Evolutionary conservation across 1,284 basidiomycete species (phyloP), one percentile per base, ranked within the genome.

Genomic region (Testicularia cyperi): DNA sequence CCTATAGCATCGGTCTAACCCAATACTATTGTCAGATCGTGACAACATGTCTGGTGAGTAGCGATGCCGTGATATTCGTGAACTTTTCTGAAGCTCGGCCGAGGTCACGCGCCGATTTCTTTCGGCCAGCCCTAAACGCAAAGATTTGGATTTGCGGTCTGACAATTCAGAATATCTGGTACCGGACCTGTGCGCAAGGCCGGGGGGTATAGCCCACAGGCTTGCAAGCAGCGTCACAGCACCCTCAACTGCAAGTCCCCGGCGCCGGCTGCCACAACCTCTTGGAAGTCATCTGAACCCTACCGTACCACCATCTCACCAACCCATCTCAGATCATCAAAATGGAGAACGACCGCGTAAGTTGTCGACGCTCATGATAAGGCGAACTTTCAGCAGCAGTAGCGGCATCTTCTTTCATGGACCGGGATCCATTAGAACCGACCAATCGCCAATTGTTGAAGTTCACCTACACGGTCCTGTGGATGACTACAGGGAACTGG

Each of bases 321-420:
- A 32, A 51, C 48, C 38, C 42, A 49, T 41, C 44, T 51, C 44
- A 61, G 46, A 61, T 54, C 38, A 38, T 46, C 63, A 78, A 72
- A 74, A 80, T 80, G 79, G 79, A 80, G 72, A 80, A 80, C 78
- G 78, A 79, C 68, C 78, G 79, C 65, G 78, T 79, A 47, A 53
- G 72, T 72, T 45, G 46, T 40, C 46, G 46, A 41, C 15, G 16
- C 38, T 18, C 28, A 38, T 7, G 20, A 27, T 2, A 9, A 2
- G 8, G 13, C 9, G n/a, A 27, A 27, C 10, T 27, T 27, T 27
- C 26, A 27, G n/a, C n/a, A 9, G 26, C 9, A 9, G 9, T 9
- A 27, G 10, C 26, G 9, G 10, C 26, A 27, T 27, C 26, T 27
- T 27, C n/a, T n/a, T n/a, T n/a, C n/a, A n/a, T n/a, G n/a, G n/a